These are phyloP conservation scores for Paramyrothecium roridum DNA, from an alignment of 2,329 filamentous ascomycete species.

Conservation along the genomic window DNA sequence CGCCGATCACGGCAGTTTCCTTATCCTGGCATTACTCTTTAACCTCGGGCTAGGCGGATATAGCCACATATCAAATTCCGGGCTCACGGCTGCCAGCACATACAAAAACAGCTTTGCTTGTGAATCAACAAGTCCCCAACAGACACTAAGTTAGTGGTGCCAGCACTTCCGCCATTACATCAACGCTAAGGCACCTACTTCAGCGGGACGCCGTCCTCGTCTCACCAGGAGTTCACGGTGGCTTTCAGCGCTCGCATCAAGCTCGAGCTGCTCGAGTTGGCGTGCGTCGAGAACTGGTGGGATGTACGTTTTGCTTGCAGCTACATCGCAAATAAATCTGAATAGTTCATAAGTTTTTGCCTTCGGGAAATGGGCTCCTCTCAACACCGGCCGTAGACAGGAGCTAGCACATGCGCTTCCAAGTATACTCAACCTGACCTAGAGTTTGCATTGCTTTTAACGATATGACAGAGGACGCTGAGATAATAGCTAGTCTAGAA, in stretches of 20 bases:
- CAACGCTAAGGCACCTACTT: slow-evolving; percentile 34
- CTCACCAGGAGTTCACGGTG: slow-evolving; percentile 67
- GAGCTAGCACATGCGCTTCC: slow-evolving; percentile 60
- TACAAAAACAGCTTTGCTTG: too few relatives aligned
- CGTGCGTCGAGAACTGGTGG: too few relatives aligned
- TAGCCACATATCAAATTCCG: too few relatives aligned
- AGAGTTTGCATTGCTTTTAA: slow-evolving; percentile 56
- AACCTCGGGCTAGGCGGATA: too few relatives aligned
- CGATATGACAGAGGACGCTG: slow-evolving; percentile 62
- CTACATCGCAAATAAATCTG: slow-evolving; percentile 56
- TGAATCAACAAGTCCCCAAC: too few relatives aligned
- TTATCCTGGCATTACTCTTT: too few relatives aligned
- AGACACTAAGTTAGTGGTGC: too few relatives aligned
- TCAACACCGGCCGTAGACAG: slow-evolving; percentile 40
- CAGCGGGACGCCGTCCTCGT: slow-evolving; percentile 44
- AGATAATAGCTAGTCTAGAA: slow-evolving; percentile 61
- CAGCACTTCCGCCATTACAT: slow-evolving; percentile 4
- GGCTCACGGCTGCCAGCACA: too few relatives aligned
- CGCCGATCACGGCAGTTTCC: too few relatives aligned
- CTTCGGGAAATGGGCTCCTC: neutral
- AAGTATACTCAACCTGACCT: slow-evolving; percentile 61
- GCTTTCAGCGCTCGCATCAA: slow-evolving; percentile 63
- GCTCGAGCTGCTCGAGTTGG: too few relatives aligned
- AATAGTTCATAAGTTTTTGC: neutral
- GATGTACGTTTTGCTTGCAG: slow-evolving; percentile 60